Conservation (phyloP, 2,329 filamentous ascomycete genomes). For the Xylariaceae sp. region DNA sequence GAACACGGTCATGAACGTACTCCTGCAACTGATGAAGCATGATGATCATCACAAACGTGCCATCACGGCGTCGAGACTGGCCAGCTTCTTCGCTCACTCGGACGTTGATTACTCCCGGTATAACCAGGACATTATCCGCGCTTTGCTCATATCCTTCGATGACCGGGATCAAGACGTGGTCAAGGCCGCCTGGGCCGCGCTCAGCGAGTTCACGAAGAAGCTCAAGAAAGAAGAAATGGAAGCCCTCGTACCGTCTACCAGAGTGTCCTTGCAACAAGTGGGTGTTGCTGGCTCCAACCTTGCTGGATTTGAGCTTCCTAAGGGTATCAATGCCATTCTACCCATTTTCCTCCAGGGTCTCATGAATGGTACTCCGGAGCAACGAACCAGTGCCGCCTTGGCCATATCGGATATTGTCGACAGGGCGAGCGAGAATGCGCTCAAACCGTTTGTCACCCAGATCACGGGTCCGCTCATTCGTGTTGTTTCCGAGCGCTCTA, state of each 20-base stretch:
- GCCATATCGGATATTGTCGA: conserved; percentile 96
- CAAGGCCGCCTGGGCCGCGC: conserved; percentile 81
- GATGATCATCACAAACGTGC: conserved; percentile 84
- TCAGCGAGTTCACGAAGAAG: conserved; percentile 81
- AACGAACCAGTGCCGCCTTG: conserved; percentile 84
- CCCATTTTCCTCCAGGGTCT: conserved; percentile 97
- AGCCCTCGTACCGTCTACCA: conserved; percentile 75
- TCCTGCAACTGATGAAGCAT: conserved; percentile 82
- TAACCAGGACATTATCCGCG: conserved; percentile 90
- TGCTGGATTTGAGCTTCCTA: conserved; percentile 84
- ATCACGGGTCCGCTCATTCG: conserved; percentile 96
- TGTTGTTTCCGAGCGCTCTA: conserved; percentile 93
- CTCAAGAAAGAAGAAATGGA: conserved; percentile 99
- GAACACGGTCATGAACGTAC: conserved; percentile 91
- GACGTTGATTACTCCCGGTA: conserved; percentile 91
- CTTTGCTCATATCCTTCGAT: conserved; percentile 85
- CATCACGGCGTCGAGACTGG: conserved; percentile 70
- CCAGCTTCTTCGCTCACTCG: conserved; percentile 76
- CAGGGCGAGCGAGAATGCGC: conserved; percentile 76
- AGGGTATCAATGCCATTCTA: conserved; percentile 93
- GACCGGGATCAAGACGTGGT: conserved; percentile 79
- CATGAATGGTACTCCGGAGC: conserved; percentile 92
- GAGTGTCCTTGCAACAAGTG: conserved; percentile 80
- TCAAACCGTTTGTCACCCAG: conserved; percentile 94
- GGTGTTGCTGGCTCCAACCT: conserved; percentile 81